phyloP scores from a whole-genome alignment of 805 yeast genomes.

The Monosporozyma yasuniensis region DNA sequence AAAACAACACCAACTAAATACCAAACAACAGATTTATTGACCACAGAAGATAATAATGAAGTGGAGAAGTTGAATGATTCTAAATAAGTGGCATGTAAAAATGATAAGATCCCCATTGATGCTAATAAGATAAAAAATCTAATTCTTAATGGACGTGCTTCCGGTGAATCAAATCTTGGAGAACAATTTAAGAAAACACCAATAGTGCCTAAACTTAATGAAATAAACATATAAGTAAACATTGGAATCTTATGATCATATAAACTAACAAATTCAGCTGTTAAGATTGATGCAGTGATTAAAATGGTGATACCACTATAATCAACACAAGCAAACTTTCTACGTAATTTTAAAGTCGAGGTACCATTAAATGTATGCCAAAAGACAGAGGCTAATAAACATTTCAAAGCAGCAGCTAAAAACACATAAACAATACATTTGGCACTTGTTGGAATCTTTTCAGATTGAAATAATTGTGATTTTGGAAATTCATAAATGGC shows the following conservation, averaged over 20 bases:
- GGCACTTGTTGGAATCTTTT: slow-evolving; percentile 32
- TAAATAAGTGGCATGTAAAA: slow-evolving; percentile 41
- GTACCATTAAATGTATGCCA: slow-evolving; percentile 93
- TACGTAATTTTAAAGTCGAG: slow-evolving; percentile 50
- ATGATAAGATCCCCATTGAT: slow-evolving; percentile 61
- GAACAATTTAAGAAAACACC: slow-evolving; percentile 86
- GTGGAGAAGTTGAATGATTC: slow-evolving; percentile 50
- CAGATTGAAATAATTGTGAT: slow-evolving; percentile 42
- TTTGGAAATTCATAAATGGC: slow-evolving; percentile 55
- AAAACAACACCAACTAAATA: slow-evolving; percentile 77
- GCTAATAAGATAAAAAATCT: slow-evolving; percentile 74
- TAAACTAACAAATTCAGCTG: slow-evolving; percentile 76
- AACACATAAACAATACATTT: slow-evolving; percentile 49
- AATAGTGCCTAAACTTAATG: slow-evolving; percentile 54
- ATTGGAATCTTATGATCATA: slow-evolving; percentile 28
- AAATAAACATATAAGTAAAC: slow-evolving; percentile 44
- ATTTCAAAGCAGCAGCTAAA: slow-evolving; percentile 62
- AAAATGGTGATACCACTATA: slow-evolving; percentile 88
- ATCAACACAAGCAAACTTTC: slow-evolving; percentile 84
- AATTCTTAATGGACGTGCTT: slow-evolving; percentile 70
- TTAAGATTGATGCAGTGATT: slow-evolving; percentile 79
- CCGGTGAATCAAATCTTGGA: slow-evolving; percentile 84
- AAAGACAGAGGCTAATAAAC: slow-evolving; percentile 66
- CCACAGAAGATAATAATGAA: slow-evolving; percentile 54
- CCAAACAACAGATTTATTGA: slow-evolving; percentile 56